phyloP scores from a whole-genome alignment of 1,284 basidiomycete genomes.

The Trichosporon ovoides region DNA sequence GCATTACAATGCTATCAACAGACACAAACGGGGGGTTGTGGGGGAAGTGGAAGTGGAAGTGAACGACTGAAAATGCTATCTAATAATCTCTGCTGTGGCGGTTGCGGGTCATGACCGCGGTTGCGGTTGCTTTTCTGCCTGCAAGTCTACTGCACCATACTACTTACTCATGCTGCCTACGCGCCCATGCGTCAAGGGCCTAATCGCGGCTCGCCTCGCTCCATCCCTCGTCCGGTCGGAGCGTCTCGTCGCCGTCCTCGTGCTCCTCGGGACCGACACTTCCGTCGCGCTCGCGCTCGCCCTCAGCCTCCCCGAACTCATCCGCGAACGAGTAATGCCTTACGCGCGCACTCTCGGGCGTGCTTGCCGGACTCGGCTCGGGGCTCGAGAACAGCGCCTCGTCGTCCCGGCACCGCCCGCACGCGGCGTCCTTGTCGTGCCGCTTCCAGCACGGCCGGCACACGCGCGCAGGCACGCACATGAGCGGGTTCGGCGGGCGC shows the following conservation, averaged over 20 bases:
- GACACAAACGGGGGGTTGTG: background rate
- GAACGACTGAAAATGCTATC: background rate
- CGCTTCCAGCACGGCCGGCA: constrained; percentile 22
- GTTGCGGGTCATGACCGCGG: no score
- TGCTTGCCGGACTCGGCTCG: constrained; percentile 6
- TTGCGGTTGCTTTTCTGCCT: no score
- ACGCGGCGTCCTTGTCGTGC: constrained; percentile 22
- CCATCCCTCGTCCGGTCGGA: background rate
- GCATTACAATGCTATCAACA: constrained; percentile 6
- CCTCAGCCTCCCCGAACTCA: constrained; percentile 21
- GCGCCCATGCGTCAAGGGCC: background rate
- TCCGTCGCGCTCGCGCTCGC: background rate
- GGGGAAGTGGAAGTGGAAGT: background rate
- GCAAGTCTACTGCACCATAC: no score
- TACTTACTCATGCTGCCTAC: background rate
- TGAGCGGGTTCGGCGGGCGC: constrained; percentile 55
- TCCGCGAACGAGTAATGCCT: background rate
- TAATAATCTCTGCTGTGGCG: background rate
- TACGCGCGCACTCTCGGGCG: constrained; percentile 4
- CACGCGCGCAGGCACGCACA: constrained; percentile 19
- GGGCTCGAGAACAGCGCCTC: constrained; percentile 14
- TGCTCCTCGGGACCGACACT: no score
- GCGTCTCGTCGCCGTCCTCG: background rate
- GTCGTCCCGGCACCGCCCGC: constrained; percentile 22
- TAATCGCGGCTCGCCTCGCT: background rate